These are phyloP conservation scores for Microsporum audouinii DNA, from an alignment of 2,329 filamentous ascomycete species.

Conservation along the genomic window DNA sequence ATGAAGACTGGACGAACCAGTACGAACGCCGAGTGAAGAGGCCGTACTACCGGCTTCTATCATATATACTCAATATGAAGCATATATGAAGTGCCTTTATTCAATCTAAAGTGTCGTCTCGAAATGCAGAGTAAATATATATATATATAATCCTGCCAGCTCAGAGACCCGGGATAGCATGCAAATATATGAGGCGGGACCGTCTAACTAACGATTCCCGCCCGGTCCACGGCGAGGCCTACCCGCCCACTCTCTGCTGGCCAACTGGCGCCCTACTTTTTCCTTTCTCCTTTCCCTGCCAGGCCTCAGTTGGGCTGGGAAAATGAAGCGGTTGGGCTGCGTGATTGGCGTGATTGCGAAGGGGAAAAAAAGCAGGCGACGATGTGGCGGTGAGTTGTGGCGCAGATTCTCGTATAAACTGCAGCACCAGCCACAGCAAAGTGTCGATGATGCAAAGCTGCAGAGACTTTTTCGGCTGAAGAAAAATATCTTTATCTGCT, in stretches of 20 bases:
- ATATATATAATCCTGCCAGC: not conserved
- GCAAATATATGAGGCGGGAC: not conserved
- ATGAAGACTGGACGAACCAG: not conserved
- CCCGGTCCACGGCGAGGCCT: not conserved
- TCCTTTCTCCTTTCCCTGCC: not conserved
- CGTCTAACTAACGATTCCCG: not conserved
- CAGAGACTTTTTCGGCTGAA: not conserved
- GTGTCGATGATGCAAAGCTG: not conserved
- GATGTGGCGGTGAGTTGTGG: not conserved
- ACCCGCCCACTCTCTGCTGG: not conserved
- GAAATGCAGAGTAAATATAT: not conserved
- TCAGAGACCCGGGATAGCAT: not conserved
- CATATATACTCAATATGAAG: not conserved
- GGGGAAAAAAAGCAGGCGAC: not conserved
- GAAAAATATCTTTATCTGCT: not conserved
- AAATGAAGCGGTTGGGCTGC: constrained; percentile 3
- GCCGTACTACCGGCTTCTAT: not conserved
- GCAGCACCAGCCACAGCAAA: not conserved
- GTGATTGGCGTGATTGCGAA: not conserved
- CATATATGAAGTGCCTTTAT: not conserved
- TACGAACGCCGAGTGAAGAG: not conserved
- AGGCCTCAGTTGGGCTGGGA: constrained; percentile 1
- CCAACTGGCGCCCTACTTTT: not conserved
- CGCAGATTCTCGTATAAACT: not conserved
- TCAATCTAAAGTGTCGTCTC: not conserved